Conservation (phyloP, 2,329 filamentous ascomycete species). For the Raffaelea ambrosiae region DNA sequence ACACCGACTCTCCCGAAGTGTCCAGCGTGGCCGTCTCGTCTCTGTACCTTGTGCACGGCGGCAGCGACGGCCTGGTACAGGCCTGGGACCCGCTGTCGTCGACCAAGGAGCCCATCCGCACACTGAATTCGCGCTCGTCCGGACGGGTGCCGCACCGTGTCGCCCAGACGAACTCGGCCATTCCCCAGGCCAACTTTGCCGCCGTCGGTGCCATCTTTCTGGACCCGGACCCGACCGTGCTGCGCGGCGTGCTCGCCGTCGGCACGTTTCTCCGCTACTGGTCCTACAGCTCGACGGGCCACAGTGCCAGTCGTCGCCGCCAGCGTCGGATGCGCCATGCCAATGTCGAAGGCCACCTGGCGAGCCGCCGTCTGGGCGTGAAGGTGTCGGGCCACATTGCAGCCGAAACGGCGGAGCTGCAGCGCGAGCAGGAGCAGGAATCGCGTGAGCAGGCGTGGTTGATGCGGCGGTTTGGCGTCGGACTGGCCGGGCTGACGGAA, state of each 20-base stretch:
- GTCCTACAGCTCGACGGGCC: conserved; percentile 74
- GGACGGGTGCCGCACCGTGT: conserved; percentile 71
- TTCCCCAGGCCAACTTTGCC: conserved; percentile 65
- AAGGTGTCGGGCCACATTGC: conserved; percentile 75
- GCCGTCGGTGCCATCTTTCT: conserved; percentile 77
- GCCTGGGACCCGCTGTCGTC: conserved; percentile 95
- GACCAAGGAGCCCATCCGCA: conserved; percentile 67
- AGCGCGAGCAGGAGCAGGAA: conserved; percentile 59
- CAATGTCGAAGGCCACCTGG: conserved; percentile 37
- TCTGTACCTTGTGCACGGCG: conserved; percentile 84
- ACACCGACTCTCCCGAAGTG: conserved; percentile 84
- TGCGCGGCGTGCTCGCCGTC: conserved; percentile 80
- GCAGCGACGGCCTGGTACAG: conserved; percentile 89
- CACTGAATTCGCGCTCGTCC: conserved; percentile 76
- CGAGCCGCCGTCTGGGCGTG: conserved; percentile 49
- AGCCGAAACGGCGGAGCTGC: conserved; percentile 75
- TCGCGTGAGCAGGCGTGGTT: conserved; percentile 62
- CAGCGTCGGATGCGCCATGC: conserved; percentile 69
- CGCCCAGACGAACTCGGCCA: conserved; percentile 42
- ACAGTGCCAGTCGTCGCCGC: conserved; percentile 69
- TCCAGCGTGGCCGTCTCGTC: conserved; percentile 76
- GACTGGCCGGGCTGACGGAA: conserved; percentile 58
- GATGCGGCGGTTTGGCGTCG: conserved; percentile 74
- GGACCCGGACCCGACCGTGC: conserved; percentile 76
- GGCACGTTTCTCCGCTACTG: conserved; percentile 86